Conservation (phyloP, 1,284 basidiomycete genomes). For the Cystobasidiaceae sp. region DNA sequence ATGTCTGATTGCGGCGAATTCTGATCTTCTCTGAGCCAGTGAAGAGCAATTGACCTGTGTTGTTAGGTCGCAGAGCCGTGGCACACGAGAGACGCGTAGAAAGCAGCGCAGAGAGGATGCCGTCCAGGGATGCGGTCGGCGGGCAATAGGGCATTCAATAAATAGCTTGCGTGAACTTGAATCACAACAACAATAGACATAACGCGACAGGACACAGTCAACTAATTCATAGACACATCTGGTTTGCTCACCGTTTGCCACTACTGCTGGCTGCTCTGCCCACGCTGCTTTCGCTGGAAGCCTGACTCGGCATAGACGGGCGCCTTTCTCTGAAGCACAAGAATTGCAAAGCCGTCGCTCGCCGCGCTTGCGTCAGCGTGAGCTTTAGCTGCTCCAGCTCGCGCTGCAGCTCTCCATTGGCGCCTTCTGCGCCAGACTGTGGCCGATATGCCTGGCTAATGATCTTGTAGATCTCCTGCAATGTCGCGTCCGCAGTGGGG, state of each 20-base stretch:
- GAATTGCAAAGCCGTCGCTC: conserved; percentile 90
- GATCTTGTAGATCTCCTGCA: conserved; percentile 87
- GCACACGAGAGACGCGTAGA: no score
- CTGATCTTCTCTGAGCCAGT: no score
- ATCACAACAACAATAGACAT: no score
- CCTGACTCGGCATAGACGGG: not conserved
- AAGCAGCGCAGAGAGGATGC: no score
- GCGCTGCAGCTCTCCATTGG: conserved; percentile 41
- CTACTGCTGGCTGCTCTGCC: not conserved
- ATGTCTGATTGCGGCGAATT: no score
- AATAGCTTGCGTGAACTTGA: no score
- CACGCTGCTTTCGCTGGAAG: not conserved
- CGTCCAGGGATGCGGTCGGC: no score
- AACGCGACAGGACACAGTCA: no score
- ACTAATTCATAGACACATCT: no score
- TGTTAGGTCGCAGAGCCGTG: no score
- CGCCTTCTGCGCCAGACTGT: conserved; percentile 48
- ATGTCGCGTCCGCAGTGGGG: conserved; percentile 66
- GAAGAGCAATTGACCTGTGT: no score
- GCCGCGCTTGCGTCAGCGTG: conserved; percentile 75
- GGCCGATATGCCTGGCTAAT: conserved; percentile 88
- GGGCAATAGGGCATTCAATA: no score
- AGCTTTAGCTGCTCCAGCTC: conserved; percentile 87
- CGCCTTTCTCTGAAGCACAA: conserved; percentile 55
- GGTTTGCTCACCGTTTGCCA: not conserved